Conservation (phyloP, 192 early-diverging fungal species). For the Coemansia pectinata region DNA sequence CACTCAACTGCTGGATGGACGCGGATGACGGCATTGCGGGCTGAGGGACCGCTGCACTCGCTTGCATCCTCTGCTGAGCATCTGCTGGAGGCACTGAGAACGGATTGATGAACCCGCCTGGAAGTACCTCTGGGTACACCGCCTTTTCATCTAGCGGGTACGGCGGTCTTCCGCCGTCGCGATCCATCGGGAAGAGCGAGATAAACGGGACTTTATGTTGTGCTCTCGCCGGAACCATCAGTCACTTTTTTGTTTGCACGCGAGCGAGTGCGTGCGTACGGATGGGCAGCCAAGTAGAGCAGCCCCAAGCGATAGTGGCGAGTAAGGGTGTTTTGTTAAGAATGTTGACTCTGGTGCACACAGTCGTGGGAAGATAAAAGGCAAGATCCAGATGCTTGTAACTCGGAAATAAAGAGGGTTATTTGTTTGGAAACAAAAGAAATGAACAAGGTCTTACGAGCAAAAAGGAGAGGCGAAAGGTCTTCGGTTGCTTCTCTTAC, state of each 20-base stretch:
- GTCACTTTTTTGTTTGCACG: background rate
- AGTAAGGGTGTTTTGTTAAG: background rate
- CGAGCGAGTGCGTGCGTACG: background rate
- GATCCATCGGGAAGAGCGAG: slow-evolving; percentile 10
- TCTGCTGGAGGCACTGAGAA: background rate
- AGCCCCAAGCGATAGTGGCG: background rate
- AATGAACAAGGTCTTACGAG: background rate
- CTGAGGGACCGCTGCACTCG: background rate
- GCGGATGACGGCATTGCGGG: slow-evolving; percentile 7
- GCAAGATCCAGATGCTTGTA: background rate
- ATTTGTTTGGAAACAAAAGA: slow-evolving; percentile 6
- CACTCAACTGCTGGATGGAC: slow-evolving; percentile 18
- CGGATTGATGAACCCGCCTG: slow-evolving; percentile 4
- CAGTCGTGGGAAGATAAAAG: background rate
- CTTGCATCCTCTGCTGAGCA: background rate
- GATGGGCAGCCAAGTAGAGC: background rate
- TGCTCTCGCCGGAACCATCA: slow-evolving; percentile 1
- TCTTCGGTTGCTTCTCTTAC: background rate
- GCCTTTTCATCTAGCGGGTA: background rate
- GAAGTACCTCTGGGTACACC: background rate
- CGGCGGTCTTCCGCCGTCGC: background rate
- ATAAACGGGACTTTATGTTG: slow-evolving; percentile 3
- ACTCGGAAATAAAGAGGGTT: background rate
- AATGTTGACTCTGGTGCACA: background rate
- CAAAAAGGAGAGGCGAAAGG: background rate